Conservation (phyloP, 306 rosid species). For the Prunus mira region DNA sequence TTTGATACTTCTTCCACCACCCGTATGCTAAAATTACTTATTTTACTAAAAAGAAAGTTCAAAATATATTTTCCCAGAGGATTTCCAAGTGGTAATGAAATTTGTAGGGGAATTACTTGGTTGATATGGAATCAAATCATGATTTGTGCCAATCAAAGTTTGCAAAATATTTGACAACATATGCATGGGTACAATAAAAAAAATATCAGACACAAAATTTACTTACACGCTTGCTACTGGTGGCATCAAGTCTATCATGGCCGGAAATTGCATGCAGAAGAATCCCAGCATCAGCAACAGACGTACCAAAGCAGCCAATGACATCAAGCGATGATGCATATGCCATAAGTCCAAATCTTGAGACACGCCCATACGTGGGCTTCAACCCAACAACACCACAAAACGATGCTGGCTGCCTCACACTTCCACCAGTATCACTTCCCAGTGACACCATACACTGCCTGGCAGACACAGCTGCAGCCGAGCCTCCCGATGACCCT, state of each 20-base stretch:
- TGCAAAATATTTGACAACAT: background rate
- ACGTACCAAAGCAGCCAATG: slow-evolving; percentile 91
- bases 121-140: background rate
- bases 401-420: slow-evolving; percentile 96
- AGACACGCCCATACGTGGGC: slow-evolving; percentile 95
- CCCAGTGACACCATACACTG: slow-evolving; percentile 91
- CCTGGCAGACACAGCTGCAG: slow-evolving; percentile 96
- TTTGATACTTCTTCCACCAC: background rate
- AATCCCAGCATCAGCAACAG: slow-evolving; percentile 88
- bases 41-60: background rate
- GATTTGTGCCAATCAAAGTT: background rate
- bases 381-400: slow-evolving; percentile 98
- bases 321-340: slow-evolving; percentile 98
- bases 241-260: slow-evolving; percentile 87
- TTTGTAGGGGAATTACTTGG: background rate
- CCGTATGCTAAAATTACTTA: background rate
- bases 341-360: slow-evolving; percentile 93
- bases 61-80: too few relatives aligned
- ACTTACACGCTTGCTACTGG: slow-evolving; percentile 76
- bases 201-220: slow-evolving; percentile 4
- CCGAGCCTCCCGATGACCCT: slow-evolving; percentile 97
- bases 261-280: slow-evolving; percentile 89
- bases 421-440: slow-evolving; percentile 99
- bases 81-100: background rate
- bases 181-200: background rate